phyloP scores from a whole-genome alignment of 495 filamentous ascomycete genomes.

The Copromyces sp. region DNA sequence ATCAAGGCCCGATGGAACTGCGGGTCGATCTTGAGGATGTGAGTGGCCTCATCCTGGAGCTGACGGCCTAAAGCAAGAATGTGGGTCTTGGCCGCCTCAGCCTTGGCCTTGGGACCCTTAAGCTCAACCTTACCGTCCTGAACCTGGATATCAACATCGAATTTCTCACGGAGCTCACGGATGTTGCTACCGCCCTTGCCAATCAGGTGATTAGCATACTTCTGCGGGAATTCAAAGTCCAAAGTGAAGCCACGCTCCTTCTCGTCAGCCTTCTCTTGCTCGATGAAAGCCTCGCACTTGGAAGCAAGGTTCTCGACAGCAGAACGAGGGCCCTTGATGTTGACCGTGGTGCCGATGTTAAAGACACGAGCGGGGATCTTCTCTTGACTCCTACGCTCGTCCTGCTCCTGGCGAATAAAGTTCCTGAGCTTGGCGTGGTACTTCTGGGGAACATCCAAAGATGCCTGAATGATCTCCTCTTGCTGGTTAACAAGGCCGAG shows the following conservation, averaged over 20 bases:
- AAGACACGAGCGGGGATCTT: conserved; percentile 65
- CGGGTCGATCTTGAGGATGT: conserved; percentile 77
- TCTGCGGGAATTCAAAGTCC: conserved; percentile 86
- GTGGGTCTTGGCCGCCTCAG: conserved; percentile 68
- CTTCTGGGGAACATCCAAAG: conserved; percentile 65
- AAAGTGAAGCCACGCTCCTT: conserved; percentile 76
- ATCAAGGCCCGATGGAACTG: conserved; percentile 85
- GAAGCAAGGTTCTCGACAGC: conserved; percentile 58
- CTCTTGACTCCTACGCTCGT: conserved; percentile 46
- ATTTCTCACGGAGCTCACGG: conserved; percentile 88
- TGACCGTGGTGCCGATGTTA: conserved; percentile 44
- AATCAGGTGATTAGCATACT: conserved; percentile 87
- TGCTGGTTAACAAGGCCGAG: conserved; percentile 59
- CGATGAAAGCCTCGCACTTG: conserved; percentile 66
- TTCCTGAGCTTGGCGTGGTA: conserved; percentile 65
- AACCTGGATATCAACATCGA: conserved; percentile 94
- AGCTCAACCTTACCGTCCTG: conserved; percentile 58
- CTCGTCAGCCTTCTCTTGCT: conserved; percentile 76
- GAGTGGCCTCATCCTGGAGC: conserved; percentile 77
- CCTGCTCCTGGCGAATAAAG: conserved; percentile 69
- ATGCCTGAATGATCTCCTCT: conserved; percentile 52
- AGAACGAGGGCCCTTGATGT: conserved; percentile 63
- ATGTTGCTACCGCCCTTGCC: conserved; percentile 89
- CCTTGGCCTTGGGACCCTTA: conserved; percentile 53
- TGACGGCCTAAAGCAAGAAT: conserved; percentile 67